Conservation (phyloP, 1,284 basidiomycete genomes). For the Leccinum olivaceoglutinosum region DNA sequence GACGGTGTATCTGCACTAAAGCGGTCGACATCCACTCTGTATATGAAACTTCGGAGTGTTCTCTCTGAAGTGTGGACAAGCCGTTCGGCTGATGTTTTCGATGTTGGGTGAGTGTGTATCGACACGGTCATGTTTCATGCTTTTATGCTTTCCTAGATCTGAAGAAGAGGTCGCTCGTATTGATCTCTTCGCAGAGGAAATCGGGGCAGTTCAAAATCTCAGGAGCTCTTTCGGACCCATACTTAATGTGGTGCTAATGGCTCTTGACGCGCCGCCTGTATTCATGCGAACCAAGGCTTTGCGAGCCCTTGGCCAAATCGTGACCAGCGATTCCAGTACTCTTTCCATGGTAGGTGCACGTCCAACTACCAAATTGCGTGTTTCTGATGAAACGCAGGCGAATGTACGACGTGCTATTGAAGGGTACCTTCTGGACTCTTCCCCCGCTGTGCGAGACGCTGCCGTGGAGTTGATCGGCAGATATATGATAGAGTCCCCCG, state of each 20-base stretch:
- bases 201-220: conserved; percentile 70
- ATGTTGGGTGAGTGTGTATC: conserved; percentile 54
- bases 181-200: conserved; percentile 66
- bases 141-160: conserved; percentile 36
- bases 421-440: conserved; percentile 83
- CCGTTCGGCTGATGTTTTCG: conserved; percentile 62
- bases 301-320: conserved; percentile 78
- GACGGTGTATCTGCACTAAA: conserved; percentile 23
- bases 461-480: conserved; percentile 94
- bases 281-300: conserved; percentile 90
- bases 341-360: conserved; percentile 56
- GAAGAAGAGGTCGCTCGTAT: conserved; percentile 63
- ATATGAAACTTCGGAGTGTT: conserved; percentile 50
- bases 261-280: conserved; percentile 78
- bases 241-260: conserved; percentile 66
- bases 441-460: conserved; percentile 90
- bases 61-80: conserved; percentile 68
- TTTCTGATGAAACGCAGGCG: conserved; percentile 36
- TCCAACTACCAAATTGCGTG: neutral
- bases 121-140: neutral
- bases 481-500: conserved; percentile 85
- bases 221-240: conserved; percentile 78
- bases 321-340: conserved; percentile 82
- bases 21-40: conserved; percentile 41
- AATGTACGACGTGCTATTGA: conserved; percentile 83